Conservation (phyloP, 495 filamentous ascomycete genomes). For the Beverwykella pulmonaria region DNA sequence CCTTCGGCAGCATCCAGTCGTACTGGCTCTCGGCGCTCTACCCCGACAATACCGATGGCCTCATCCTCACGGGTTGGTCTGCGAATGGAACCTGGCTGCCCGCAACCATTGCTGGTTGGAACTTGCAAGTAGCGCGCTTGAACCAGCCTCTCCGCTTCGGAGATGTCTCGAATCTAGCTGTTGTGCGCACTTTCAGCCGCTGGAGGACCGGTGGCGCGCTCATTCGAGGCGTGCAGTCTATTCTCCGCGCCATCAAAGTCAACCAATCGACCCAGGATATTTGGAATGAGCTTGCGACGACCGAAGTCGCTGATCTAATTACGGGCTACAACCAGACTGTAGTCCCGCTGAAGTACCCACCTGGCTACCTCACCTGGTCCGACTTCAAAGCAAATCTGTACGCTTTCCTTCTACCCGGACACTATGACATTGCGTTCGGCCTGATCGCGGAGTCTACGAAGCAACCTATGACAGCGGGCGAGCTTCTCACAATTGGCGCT, state of each 20-base stretch:
- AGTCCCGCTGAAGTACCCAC: slow-evolving; percentile 39
- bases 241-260: slow-evolving; percentile 11
- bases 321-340: slow-evolving; percentile 20
- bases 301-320: slow-evolving; percentile 38
- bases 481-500: slow-evolving; percentile 51
- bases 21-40: slow-evolving; percentile 53
- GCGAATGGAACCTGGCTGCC: slow-evolving; percentile 45
- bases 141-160: slow-evolving; percentile 50
- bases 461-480: slow-evolving; percentile 55
- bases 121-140: slow-evolving; percentile 52
- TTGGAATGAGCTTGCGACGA: slow-evolving; percentile 31
- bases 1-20: slow-evolving; percentile 53
- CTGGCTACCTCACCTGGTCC: slow-evolving; percentile 54
- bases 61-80: slow-evolving; percentile 62
- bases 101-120: slow-evolving; percentile 44
- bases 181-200: slow-evolving; percentile 2
- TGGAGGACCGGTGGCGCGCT: slow-evolving; percentile 3
- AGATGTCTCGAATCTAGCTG: slow-evolving; percentile 24
- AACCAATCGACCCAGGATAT: slow-evolving; percentile 12
- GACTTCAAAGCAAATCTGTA: slow-evolving; percentile 47
- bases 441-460: slow-evolving; percentile 50
- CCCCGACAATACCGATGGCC: slow-evolving; percentile 57
- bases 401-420: slow-evolving; percentile 52
- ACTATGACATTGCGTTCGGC: slow-evolving; percentile 54
- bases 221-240: slow-evolving; percentile 5